Conservation (phyloP, 176 grass and related monocot genomes). For the Triticum aestivum region DNA sequence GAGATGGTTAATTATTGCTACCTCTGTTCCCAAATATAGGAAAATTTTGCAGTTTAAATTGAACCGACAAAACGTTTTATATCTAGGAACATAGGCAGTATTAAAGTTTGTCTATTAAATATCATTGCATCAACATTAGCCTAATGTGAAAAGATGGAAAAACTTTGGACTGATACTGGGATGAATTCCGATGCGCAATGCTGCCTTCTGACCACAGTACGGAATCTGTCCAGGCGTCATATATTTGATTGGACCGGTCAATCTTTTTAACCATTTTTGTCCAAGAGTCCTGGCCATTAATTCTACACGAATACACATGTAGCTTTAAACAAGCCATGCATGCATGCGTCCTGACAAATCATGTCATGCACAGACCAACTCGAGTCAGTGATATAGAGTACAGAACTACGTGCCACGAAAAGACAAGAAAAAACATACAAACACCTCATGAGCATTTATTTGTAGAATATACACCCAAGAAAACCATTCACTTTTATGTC, state of each 20-base stretch:
- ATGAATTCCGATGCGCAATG: background rate
- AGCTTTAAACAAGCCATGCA: background rate
- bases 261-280: background rate
- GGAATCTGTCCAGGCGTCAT: background rate
- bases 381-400: background rate
- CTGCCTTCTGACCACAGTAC: background rate
- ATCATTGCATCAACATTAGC: background rate
- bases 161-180: background rate
- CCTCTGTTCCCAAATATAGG: too few species aligned
- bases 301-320: background rate
- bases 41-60: too few species aligned
- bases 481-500: background rate
- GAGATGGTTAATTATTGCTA: background rate
- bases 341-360: constrained; percentile 15
- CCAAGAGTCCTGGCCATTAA: constrained; percentile 9
- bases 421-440: constrained; percentile 5
- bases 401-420: constrained; percentile 3
- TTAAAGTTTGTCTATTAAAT: too few species aligned
- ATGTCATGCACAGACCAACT: constrained; percentile 37
- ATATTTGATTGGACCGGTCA: constrained; percentile 3
- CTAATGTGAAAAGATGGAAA: background rate
- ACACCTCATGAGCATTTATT: background rate
- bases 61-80: too few species aligned
- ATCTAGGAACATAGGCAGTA: too few species aligned
- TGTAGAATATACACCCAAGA: background rate